Evolutionary conservation across 192 early-diverging fungal species (phyloP), one percentile per base, ranked within the genome.

Genomic region (Paraglomus brasilianum): DNA sequence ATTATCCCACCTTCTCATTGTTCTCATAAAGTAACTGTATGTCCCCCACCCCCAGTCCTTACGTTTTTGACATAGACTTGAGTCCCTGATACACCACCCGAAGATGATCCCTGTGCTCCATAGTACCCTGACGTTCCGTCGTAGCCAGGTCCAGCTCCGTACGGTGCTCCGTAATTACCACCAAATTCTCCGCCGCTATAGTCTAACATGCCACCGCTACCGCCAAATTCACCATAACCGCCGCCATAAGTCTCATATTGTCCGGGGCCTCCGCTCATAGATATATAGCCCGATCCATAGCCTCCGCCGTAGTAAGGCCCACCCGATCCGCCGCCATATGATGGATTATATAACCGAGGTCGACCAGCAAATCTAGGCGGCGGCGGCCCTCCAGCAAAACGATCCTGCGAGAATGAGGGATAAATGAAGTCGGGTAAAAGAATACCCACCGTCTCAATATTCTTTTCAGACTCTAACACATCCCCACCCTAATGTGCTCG

Each of bases 51-150:
- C n/a, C n/a, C n/a, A 1, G 36, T 21, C 43, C 74, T 80, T 71
- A 80, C 79, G 57, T 80, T 79, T 36, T 72, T 77, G 19, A 79
- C 78, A 71, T 68, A 77, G 15, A 82, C 74, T 61, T 82, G 80
- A 21, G 66, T 57, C 22, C 76, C 70, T 48, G 55, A 56, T 13
- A 57, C 73, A 41, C 71, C 72, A 14, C 58, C 65, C 8, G 78
- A 58, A n/a, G 53, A 38, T 49, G 46, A 57, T 56, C 42, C 24
- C 38, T 59, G n/a, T 36, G 62, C 44, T 44, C 64, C 43, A 43
- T 45, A 64, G 43, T 42, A 66, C 14, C 47, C 64, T 21, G 65
- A 15, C 5, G 71, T 58, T 21, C 64, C 64, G 50, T 55, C 65
- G 66, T 30, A 68, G 15, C 66, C 50, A 52, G 45, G 6, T 39